phyloP scores from a whole-genome alignment of 2,329 filamentous ascomycete species.

The Nigrospora oryzae region DNA sequence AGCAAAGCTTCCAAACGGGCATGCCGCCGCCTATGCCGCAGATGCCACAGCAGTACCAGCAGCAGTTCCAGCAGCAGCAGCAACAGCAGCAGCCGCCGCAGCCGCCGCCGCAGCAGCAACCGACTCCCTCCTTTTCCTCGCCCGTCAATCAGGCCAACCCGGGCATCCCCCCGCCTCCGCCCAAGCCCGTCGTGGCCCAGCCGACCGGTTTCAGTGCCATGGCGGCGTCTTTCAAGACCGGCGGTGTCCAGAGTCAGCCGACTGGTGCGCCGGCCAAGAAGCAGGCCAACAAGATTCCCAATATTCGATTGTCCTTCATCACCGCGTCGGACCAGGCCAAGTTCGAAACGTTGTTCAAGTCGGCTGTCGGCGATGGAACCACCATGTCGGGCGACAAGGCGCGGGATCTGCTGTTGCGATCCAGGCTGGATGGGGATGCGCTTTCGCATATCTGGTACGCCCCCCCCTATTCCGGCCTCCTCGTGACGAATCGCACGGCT shows the following conservation, averaged over 20 bases:
- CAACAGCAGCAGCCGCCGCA: slow-evolving; percentile 37
- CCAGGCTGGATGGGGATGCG: slow-evolving; percentile 77
- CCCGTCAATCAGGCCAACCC: slow-evolving; percentile 41
- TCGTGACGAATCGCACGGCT: neutral
- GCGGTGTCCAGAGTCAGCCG: slow-evolving; percentile 31
- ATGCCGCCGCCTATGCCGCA: slow-evolving; percentile 47
- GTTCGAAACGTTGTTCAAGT: slow-evolving; percentile 97
- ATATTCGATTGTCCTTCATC: slow-evolving; percentile 90
- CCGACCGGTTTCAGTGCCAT: slow-evolving; percentile 58
- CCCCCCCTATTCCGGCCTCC: neutral
- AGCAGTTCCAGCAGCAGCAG: slow-evolving; percentile 47
- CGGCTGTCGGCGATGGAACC: slow-evolving; percentile 74
- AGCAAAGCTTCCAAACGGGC: slow-evolving; percentile 53
- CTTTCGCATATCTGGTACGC: slow-evolving; percentile 85
- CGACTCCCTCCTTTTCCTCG: slow-evolving; percentile 34
- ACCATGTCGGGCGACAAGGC: slow-evolving; percentile 92
- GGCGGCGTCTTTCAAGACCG: slow-evolving; percentile 57
- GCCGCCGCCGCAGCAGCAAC: slow-evolving; percentile 30
- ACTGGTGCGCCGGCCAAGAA: slow-evolving; percentile 39
- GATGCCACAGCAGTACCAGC: slow-evolving; percentile 52
- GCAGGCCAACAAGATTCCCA: slow-evolving; percentile 72
- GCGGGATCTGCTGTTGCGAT: slow-evolving; percentile 78
- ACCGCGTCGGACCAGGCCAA: slow-evolving; percentile 91
- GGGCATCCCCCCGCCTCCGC: slow-evolving; percentile 37
- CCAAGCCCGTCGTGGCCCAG: slow-evolving; percentile 57